Percentiles rank a stretch among this genome's conserved stretches.
Conservation (phyloP, 345 rosid genomes). For the Cochlearia excelsa region DNA sequence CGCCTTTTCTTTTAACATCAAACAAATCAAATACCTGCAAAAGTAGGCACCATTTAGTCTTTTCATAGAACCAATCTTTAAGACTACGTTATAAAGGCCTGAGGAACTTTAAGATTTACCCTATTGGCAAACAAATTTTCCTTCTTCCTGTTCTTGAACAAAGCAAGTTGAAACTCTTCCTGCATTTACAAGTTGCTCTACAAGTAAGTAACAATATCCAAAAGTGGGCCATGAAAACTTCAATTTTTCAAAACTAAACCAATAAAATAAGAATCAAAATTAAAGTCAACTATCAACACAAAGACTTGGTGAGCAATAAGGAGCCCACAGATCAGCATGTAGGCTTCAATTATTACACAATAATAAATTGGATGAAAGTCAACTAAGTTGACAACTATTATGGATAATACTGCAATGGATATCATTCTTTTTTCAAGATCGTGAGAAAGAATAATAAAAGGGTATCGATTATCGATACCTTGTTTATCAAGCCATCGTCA, state of each 20-base stretch:
- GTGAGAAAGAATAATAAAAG: neutral
- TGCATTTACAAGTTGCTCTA: conserved; percentile 38
- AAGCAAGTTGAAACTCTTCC: conserved; percentile 97
- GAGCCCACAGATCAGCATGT: conserved; percentile 30
- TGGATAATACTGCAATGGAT: conserved; percentile 16
- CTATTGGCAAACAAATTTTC: conserved; percentile 93
- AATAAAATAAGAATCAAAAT: neutral
- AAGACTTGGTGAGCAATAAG: conserved; percentile 30
- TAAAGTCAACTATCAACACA: conserved; percentile 8
- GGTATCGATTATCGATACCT: conserved; percentile 44
- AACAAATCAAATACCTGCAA: conserved; percentile 91
- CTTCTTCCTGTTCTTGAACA: conserved; percentile 84
- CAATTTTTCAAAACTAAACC: conserved; percentile 18
- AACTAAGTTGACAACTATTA: conserved; percentile 28
- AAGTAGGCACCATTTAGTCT: neutral
- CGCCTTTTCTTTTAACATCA: conserved; percentile 87
- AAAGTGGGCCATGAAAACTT: conserved; percentile 27
- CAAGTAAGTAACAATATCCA: neutral
- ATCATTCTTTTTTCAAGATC: conserved; percentile 2
- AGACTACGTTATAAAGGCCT: too few species aligned
- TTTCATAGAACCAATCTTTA: neutral
- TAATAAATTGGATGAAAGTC: conserved; percentile 31
- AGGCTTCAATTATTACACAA: conserved; percentile 24
- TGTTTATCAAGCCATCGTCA: conserved; percentile 94
- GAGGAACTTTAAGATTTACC: conserved; percentile 38